Evolutionary conservation across 345 rosid genomes (phyloP).

Genomic region (Noccaea bulbosa): DNA sequence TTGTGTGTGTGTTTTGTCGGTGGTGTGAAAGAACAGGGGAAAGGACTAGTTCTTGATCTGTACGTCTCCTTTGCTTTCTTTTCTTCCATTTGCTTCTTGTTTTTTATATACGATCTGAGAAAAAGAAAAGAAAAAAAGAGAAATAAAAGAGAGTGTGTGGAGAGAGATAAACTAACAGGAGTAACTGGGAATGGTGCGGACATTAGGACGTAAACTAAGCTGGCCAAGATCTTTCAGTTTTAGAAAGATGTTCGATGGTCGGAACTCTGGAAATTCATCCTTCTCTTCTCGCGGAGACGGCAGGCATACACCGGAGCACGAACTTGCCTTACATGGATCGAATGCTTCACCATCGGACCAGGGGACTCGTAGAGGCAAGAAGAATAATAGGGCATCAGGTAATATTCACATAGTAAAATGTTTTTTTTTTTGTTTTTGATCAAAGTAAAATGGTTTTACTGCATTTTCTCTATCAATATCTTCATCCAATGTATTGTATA

Average conservation of each 20-base stretch:
- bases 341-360: background rate
- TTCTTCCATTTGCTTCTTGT: slow-evolving; percentile 21
- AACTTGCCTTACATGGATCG: background rate
- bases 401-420: background rate
- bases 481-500: background rate
- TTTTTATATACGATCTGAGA: background rate
- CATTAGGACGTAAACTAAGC: slow-evolving; percentile 58
- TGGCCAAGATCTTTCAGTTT: slow-evolving; percentile 55
- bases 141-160: slow-evolving; percentile 3
- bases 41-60: slow-evolving; percentile 15
- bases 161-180: slow-evolving; percentile 33
- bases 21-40: slow-evolving; percentile 38
- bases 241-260: slow-evolving; percentile 56
- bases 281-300: slow-evolving; percentile 47
- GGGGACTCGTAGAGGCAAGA: slow-evolving; percentile 28
- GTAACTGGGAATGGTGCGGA: slow-evolving; percentile 59
- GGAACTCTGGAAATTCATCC: slow-evolving; percentile 43
- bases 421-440: too few species aligned
- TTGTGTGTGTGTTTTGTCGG: slow-evolving; percentile 5
- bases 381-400: slow-evolving; percentile 21
- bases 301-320: slow-evolving; percentile 39
- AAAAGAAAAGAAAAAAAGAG: background rate
- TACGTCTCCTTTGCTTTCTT: slow-evolving; percentile 38
- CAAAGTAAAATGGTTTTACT: too few species aligned
- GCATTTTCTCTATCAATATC: background rate